A percentile compares a stretch with the other conserved stretches of the same genome.
Conservation (phyloP, 495 filamentous ascomycete genomes). For the Penicillium pulvis region DNA sequence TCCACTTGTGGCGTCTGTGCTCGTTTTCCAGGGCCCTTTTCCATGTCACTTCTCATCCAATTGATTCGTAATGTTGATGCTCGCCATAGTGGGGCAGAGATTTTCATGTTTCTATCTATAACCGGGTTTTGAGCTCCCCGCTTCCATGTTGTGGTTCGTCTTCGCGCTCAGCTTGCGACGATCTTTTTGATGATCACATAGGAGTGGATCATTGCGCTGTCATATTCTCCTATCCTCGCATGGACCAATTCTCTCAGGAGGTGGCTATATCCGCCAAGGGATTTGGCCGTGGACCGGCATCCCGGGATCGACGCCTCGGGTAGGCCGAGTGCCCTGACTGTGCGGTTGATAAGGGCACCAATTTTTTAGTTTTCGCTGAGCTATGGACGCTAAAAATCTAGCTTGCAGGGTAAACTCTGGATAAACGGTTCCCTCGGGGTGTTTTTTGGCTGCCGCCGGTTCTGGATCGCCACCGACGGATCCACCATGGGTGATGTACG, state of each 20-base stretch:
- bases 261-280: constrained; percentile 13
- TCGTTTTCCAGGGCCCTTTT: constrained; percentile 7
- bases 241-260: constrained; percentile 15
- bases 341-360: constrained; percentile 15
- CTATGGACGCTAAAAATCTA: neutral
- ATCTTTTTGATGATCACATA: constrained; percentile 14
- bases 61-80: neutral
- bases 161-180: neutral
- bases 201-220: constrained; percentile 21
- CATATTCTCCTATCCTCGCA: neutral
- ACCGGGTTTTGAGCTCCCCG: neutral
- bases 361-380: neutral
- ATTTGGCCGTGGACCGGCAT: constrained; percentile 11
- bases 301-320: constrained; percentile 15
- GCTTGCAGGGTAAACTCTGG: neutral
- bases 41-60: neutral
- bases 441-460: constrained; percentile 3
- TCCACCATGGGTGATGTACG: constrained; percentile 19
- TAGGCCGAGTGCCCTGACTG: constrained; percentile 1
- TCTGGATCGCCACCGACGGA: constrained; percentile 19
- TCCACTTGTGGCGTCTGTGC: constrained; percentile 20
- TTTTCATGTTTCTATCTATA: constrained; percentile 22
- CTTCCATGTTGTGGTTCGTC: neutral
- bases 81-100: constrained; percentile 6
- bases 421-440: neutral